Evolutionary conservation across 768 basidiomycete species (phyloP).

Genomic region (Xerocomellus intermedius): DNA sequence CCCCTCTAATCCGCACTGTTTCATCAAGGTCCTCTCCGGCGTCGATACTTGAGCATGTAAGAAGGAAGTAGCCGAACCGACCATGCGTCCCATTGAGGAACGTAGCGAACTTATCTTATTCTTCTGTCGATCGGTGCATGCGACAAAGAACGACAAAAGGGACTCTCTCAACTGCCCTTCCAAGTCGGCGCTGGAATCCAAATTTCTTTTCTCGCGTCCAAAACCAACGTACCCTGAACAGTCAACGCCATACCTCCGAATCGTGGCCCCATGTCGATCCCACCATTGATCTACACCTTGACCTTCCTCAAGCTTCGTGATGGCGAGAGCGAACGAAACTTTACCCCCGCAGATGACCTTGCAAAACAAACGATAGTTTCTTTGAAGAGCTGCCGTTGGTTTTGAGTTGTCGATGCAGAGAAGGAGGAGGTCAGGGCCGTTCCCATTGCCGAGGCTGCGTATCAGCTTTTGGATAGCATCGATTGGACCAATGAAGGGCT

Average conservation of each 20-base stretch:
- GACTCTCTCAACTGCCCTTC: slow-evolving; percentile 27
- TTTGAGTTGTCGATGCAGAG: slow-evolving; percentile 31
- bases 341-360: slow-evolving; percentile 25
- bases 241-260: slow-evolving; percentile 14
- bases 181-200: slow-evolving; percentile 17
- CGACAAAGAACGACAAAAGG: slow-evolving; percentile 19
- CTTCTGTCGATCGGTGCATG: slow-evolving; percentile 13
- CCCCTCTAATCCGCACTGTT: slow-evolving; percentile 22
- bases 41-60: slow-evolving; percentile 9
- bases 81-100: slow-evolving; percentile 9
- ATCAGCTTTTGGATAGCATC: slow-evolving; percentile 30
- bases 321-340: slow-evolving; percentile 29
- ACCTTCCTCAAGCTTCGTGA: slow-evolving; percentile 31
- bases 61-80: slow-evolving; percentile 4
- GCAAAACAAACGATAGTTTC: slow-evolving; percentile 30
- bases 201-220: slow-evolving; percentile 24
- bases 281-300: slow-evolving; percentile 36
- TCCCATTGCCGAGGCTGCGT: slow-evolving; percentile 25
- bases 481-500: slow-evolving; percentile 23
- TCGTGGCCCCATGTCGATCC: slow-evolving; percentile 20
- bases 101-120: slow-evolving; percentile 1
- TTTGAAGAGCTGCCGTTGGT: slow-evolving; percentile 25
- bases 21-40: slow-evolving; percentile 14
- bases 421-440: slow-evolving; percentile 30
- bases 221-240: slow-evolving; percentile 35